phyloP scores from a whole-genome alignment of 2,329 filamentous ascomycete genomes.

The Paecilomyces sp. region DNA sequence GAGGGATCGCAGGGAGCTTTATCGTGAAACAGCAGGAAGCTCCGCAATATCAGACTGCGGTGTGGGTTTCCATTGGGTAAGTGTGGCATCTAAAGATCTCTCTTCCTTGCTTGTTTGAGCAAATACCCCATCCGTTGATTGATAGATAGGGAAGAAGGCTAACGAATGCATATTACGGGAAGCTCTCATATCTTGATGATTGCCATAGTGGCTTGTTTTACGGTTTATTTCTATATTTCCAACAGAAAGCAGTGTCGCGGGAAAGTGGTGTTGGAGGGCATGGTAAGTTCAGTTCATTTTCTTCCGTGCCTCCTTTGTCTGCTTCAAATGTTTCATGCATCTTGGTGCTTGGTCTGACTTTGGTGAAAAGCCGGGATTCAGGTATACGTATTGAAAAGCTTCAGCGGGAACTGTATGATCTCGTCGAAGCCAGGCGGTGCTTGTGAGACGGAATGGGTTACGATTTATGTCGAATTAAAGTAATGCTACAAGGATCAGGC shows the following conservation, averaged over 20 bases:
- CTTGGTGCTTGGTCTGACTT: neutral
- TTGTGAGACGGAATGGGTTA: neutral
- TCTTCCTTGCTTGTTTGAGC: neutral
- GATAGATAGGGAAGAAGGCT: neutral
- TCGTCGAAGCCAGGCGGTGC: neutral
- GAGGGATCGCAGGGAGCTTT: slow-evolving; percentile 59
- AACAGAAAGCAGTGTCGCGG: slow-evolving; percentile 46
- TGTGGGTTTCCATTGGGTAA: slow-evolving; percentile 59
- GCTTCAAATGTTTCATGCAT: neutral
- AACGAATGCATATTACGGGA: neutral
- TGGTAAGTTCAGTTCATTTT: slow-evolving; percentile 16
- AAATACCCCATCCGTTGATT: neutral
- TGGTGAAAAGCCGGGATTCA: slow-evolving; percentile 19
- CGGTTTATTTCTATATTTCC: slow-evolving; percentile 45
- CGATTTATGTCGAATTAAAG: neutral
- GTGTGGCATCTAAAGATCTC: neutral
- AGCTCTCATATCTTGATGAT: slow-evolving; percentile 56
- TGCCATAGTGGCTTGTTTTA: slow-evolving; percentile 45
- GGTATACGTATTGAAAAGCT: slow-evolving; percentile 24
- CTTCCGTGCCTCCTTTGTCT: neutral
- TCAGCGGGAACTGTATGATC: neutral
- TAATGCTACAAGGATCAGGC: neutral
- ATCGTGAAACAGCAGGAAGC: slow-evolving; percentile 57
- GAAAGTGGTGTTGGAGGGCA: slow-evolving; percentile 44
- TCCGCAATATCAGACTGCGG: slow-evolving; percentile 56